Percentiles rank a stretch among this genome's conserved stretches.
Evolutionary conservation across 2,329 filamentous ascomycete genomes (phyloP).

Genomic region (Colletotrichum noveboracense): DNA sequence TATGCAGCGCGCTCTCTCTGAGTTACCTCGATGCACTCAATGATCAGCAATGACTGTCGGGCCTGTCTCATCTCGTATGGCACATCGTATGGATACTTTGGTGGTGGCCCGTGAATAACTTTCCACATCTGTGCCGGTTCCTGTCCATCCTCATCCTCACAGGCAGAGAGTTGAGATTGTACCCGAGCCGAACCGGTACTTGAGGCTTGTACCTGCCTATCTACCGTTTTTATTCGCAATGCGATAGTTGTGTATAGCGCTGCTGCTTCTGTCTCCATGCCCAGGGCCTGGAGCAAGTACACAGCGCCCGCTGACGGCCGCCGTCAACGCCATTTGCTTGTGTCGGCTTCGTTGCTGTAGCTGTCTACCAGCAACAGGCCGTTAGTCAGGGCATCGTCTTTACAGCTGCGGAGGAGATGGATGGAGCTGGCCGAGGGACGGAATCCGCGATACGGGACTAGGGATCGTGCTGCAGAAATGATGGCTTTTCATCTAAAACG

Average conservation of each 20-base stretch:
- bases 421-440: not conserved
- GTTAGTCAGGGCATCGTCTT: not conserved
- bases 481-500: slow-evolving; percentile 1
- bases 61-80: slow-evolving; percentile 10
- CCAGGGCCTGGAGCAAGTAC: not conserved
- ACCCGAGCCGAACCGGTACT: slow-evolving; percentile 40
- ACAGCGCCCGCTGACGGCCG: slow-evolving; percentile 6
- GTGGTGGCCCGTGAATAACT: slow-evolving; percentile 6
- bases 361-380: not conserved
- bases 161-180: not conserved
- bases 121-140: not conserved
- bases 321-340: slow-evolving; percentile 14
- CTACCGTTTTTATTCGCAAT: not conserved
- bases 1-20: slow-evolving; percentile 12
- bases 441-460: not conserved
- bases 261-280: not conserved
- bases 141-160: not conserved
- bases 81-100: slow-evolving; percentile 5
- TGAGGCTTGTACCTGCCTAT: not conserved
- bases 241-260: slow-evolving; percentile 16
- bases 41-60: not conserved
- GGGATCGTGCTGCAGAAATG: not conserved
- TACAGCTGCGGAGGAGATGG: not conserved
- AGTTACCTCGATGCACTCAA: slow-evolving; percentile 15
- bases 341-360: slow-evolving; percentile 6